Percentiles rank a stretch among this genome's conserved stretches.
phyloP scores from a whole-genome alignment of 2,329 filamentous ascomycete genomes.

The Sclerotiophoma versabilis region DNA sequence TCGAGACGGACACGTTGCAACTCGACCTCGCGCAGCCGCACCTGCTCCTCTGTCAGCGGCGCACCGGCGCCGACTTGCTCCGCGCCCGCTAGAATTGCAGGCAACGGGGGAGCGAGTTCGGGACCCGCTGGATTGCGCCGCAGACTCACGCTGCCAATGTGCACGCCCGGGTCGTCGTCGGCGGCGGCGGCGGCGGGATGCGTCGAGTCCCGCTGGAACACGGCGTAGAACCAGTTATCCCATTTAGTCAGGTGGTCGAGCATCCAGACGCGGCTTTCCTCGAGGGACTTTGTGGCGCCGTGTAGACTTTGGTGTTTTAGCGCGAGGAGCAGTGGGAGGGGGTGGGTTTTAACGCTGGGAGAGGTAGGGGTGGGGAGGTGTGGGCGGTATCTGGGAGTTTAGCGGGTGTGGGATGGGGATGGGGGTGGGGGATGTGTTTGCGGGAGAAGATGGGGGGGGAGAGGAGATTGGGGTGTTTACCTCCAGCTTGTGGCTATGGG shows the following conservation, averaged over 20 bases:
- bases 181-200: not conserved
- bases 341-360: not conserved
- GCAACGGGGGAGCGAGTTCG: not conserved
- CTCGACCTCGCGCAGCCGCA: not conserved
- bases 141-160: conserved; percentile 2
- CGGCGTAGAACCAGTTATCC: conserved; percentile 25
- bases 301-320: conserved; percentile 23
- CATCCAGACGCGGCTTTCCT: conserved; percentile 32
- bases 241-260: conserved; percentile 13
- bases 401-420: not conserved
- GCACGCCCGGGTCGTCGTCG: not conserved
- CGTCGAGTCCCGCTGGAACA: conserved; percentile 25
- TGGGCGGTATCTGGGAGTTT: not conserved
- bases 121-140: not conserved
- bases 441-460: not conserved
- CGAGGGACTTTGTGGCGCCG: conserved; percentile 24
- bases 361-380: not conserved
- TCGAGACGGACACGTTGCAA: conserved; percentile 1
- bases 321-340: not conserved
- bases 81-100: not conserved
- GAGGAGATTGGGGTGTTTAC: conserved; percentile 9
- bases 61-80: not conserved
- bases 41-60: not conserved
- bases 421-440: not conserved
- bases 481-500: conserved; percentile 34